These are phyloP conservation scores for Yamadazyma atlantica DNA, from an alignment of 1,139 yeast genomes.

Conservation along the genomic window DNA sequence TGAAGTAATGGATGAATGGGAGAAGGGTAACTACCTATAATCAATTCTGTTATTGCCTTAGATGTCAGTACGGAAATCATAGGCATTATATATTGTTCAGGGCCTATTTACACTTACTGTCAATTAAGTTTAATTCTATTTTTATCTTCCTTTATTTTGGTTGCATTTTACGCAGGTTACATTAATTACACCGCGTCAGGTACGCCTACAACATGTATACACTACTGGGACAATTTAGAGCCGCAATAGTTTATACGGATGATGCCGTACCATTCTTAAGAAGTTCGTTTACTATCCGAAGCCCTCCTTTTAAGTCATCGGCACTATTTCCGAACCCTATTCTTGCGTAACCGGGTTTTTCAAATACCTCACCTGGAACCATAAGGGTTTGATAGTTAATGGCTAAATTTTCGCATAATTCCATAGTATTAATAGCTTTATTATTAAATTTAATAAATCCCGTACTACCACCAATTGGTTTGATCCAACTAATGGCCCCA, in stretches of 20 bases:
- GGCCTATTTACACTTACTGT: not conserved
- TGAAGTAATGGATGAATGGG: too few relatives aligned
- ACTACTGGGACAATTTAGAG: too few relatives aligned
- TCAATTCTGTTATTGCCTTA: too few relatives aligned
- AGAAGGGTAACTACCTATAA: too few relatives aligned
- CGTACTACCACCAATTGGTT: conserved; percentile 52
- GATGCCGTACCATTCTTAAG: too few relatives aligned
- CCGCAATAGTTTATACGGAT: too few relatives aligned
- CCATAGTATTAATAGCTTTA: conserved; percentile 27
- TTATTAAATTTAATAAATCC: conserved; percentile 37
- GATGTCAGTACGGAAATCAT: too few relatives aligned
- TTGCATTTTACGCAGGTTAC: not conserved
- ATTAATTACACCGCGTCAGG: not conserved
- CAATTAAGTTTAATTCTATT: not conserved
- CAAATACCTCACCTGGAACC: conserved; percentile 56
- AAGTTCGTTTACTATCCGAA: conserved; percentile 14
- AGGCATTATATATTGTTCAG: too few relatives aligned
- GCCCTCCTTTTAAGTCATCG: conserved; percentile 28
- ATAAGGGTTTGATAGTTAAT: conserved; percentile 31
- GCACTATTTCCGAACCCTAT: conserved; percentile 53
- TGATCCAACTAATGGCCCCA: conserved; percentile 38
- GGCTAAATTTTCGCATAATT: conserved; percentile 39
- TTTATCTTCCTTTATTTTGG: not conserved
- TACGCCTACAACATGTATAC: too few relatives aligned
- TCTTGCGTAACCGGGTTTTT: conserved; percentile 41